Conservation (phyloP, 1,284 basidiomycete species). For the Ustilago lituana region DNA sequence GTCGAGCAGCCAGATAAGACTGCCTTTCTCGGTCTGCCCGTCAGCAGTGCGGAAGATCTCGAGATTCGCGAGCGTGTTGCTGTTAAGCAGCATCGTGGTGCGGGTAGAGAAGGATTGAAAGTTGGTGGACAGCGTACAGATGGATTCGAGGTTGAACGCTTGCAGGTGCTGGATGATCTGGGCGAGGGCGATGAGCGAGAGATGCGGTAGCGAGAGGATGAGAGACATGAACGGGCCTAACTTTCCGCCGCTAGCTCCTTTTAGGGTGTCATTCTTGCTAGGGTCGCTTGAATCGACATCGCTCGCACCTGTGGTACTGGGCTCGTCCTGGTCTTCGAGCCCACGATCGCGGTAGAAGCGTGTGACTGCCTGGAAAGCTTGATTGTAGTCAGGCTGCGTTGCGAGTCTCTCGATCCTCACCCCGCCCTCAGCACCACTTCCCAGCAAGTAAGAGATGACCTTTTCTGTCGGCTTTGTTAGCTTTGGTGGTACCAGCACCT, state of each 20-base stretch:
- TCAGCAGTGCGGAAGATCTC: slow-evolving; percentile 71
- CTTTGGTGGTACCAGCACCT: slow-evolving; percentile 75
- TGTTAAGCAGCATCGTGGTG: slow-evolving; percentile 86
- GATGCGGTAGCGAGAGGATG: slow-evolving; percentile 60
- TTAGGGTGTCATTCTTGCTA: neutral
- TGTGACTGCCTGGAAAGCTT: slow-evolving; percentile 79
- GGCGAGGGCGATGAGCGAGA: slow-evolving; percentile 79
- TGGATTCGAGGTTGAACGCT: slow-evolving; percentile 75
- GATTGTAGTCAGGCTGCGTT: slow-evolving; percentile 73
- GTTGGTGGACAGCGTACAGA: slow-evolving; percentile 69
- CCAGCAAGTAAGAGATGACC: slow-evolving; percentile 76
- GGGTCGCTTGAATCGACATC: too few species aligned
- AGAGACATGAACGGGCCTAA: slow-evolving; percentile 18
- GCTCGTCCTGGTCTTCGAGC: too few species aligned
- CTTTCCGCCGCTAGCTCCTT: neutral
- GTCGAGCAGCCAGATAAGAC: slow-evolving; percentile 86
- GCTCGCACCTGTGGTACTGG: too few species aligned
- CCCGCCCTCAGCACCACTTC: slow-evolving; percentile 58
- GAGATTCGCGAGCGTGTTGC: slow-evolving; percentile 87
- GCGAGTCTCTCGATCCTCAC: slow-evolving; percentile 75
- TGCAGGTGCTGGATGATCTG: slow-evolving; percentile 80
- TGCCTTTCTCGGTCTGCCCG: slow-evolving; percentile 75
- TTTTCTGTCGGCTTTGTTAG: slow-evolving; percentile 81
- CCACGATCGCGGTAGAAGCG: slow-evolving; percentile 73
- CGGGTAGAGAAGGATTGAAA: slow-evolving; percentile 75